Evolutionary conservation across 2,329 filamentous ascomycete genomes (phyloP).

Genomic region (Diaporthe helianthi): DNA sequence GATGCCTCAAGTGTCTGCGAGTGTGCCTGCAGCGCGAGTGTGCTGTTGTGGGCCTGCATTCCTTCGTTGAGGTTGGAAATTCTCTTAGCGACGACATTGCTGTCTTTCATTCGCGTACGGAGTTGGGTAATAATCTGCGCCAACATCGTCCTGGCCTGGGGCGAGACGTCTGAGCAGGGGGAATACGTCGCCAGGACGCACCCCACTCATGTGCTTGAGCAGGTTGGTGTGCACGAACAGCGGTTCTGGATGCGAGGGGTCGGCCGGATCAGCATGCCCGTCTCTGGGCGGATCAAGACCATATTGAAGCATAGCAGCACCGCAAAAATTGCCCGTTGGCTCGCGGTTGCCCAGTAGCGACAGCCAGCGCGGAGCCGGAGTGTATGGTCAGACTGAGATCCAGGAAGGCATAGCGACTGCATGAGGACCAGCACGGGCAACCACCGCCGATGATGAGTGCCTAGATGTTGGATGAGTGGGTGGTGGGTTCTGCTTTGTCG

Average conservation of each 20-base stretch:
- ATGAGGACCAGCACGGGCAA: background rate
- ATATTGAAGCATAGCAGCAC: conserved; percentile 34
- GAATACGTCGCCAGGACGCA: conserved; percentile 24
- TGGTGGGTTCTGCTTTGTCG: background rate
- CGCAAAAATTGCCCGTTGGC: conserved; percentile 27
- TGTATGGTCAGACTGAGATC: conserved; percentile 32
- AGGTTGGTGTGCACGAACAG: conserved; percentile 34
- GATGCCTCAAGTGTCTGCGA: background rate
- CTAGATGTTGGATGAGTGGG: background rate
- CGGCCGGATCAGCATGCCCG: conserved; percentile 9
- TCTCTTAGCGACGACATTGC: background rate
- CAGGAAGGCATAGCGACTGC: conserved; percentile 34
- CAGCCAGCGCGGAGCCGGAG: conserved; percentile 33
- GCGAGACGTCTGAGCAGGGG: conserved; percentile 23
- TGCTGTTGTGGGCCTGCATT: background rate
- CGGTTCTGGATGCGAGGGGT: conserved; percentile 28
- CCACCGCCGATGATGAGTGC: too few relatives aligned
- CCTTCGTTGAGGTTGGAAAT: background rate
- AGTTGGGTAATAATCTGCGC: background rate
- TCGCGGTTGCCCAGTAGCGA: conserved; percentile 31
- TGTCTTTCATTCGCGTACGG: background rate
- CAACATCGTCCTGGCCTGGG: conserved; percentile 28
- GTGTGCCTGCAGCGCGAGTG: background rate
- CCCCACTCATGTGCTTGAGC: conserved; percentile 33
- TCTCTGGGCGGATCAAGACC: conserved; percentile 21